Base-by-base conservation (phyloP, 164 flowering plant genomes). In the Cinnamomum micranthum region DNA sequence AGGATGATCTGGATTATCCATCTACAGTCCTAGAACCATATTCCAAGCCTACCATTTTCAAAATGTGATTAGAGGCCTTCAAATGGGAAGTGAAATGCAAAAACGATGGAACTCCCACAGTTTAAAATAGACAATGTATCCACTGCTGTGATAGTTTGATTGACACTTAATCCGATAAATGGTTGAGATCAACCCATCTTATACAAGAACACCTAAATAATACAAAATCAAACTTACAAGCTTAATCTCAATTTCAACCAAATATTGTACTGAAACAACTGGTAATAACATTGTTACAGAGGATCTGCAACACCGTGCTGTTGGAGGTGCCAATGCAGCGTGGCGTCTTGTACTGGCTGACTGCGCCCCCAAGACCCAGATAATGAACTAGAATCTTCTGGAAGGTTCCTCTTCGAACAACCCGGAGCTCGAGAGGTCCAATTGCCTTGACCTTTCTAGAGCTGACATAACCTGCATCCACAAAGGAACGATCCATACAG, bases 301-400 rank as follows among this genome's bases (percentile, higher is more conserved):
- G 75, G 73, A 95, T 92, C 62, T 88, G 85, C 75, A 91, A 71
- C 24, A 95, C 90, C 0, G 14, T 22, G 19, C 65, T 77, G 80
- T 95, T 89, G 0, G 70, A 66, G 0, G 85, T 70, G 1, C 90
- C 88, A 0, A 95, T 88, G 72, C 88, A 91, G 55, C 99, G 71
- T 0, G 99, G 99, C 1, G 91, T 89, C 75, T 93, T 95, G 79
- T 85, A 95, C 85, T 95, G 99, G 82, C 91, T 92, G 1, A 85
- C 84, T 12, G 93, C 90, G n/a, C 81, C 84, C 7, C 99, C 99
- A 47, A 86, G 73, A 41, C 63, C 74, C 19, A 95, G 76, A 73
- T 68, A 88, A 80, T 90, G 94, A 52, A 90, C 85, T 59, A 91
- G 73, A 72, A 95, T 84, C 87, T 88, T 84, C 50, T 84, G 90